Evolutionary conservation across 2,329 filamentous ascomycete genomes (phyloP).

Genomic region (Teratosphaeria epicoccoides): DNA sequence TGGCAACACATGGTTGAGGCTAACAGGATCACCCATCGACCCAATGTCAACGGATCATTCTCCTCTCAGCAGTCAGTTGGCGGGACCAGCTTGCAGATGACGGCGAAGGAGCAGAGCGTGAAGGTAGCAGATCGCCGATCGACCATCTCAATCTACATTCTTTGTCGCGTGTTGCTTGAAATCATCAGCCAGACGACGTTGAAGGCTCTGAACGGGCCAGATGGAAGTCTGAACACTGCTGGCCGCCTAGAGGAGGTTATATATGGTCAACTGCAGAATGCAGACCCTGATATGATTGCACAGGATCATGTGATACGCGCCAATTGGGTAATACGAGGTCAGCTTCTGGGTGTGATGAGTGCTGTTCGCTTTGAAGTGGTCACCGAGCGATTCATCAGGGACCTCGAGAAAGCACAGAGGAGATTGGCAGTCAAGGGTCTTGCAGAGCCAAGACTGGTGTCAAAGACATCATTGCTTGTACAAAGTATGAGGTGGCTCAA

Average conservation of each 20-base stretch:
- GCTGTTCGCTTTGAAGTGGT: slow-evolving; percentile 81
- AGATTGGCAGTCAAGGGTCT: slow-evolving; percentile 63
- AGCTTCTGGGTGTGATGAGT: slow-evolving; percentile 93
- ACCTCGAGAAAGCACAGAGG: slow-evolving; percentile 67
- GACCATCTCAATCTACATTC: slow-evolving; percentile 88
- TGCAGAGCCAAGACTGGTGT: slow-evolving; percentile 58
- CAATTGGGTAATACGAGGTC: slow-evolving; percentile 91
- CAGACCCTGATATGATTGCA: slow-evolving; percentile 69
- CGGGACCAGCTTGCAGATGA: background rate
- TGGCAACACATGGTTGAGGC: slow-evolving; percentile 18
- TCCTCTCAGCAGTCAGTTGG: background rate
- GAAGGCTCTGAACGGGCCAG: slow-evolving; percentile 48
- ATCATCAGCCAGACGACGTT: slow-evolving; percentile 86
- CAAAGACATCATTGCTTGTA: slow-evolving; percentile 75
- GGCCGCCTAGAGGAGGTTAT: slow-evolving; percentile 92
- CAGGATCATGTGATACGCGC: slow-evolving; percentile 75
- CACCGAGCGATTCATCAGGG: slow-evolving; percentile 66
- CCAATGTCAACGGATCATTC: slow-evolving; percentile 7
- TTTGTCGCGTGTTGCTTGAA: slow-evolving; percentile 87
- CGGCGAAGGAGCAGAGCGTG: slow-evolving; percentile 21
- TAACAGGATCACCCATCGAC: slow-evolving; percentile 14
- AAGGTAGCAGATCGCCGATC: slow-evolving; percentile 61
- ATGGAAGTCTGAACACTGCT: slow-evolving; percentile 69
- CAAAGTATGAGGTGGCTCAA: slow-evolving; percentile 85
- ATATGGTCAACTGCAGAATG: slow-evolving; percentile 84